phyloP scores from a whole-genome alignment of 2,329 filamentous ascomycete genomes.

The Alternaria tenuissima region DNA sequence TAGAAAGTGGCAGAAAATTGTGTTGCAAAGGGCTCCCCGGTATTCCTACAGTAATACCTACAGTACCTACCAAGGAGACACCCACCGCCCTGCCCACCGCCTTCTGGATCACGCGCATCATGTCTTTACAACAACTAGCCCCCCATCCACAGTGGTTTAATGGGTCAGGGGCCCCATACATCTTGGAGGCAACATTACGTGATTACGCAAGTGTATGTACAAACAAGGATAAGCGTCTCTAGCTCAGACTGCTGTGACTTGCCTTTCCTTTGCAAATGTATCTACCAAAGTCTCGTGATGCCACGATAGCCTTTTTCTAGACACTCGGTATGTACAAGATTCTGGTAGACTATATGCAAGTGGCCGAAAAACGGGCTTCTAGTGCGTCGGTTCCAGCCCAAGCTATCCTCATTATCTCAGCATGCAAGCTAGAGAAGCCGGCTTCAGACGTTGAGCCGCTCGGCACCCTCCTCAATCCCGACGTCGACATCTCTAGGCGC shows the following conservation, averaged over 20 bases:
- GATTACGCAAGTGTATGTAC: constrained; percentile 32
- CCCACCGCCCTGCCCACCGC: neutral
- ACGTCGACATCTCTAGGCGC: constrained; percentile 13
- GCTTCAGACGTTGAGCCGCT: neutral
- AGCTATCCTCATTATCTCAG: neutral
- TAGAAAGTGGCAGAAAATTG: neutral
- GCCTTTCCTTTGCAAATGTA: neutral
- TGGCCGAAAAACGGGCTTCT: constrained; percentile 24
- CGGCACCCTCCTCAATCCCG: neutral
- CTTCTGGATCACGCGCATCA: constrained; percentile 13
- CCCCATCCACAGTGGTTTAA: neutral
- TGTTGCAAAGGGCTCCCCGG: neutral
- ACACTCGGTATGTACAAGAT: constrained; percentile 11
- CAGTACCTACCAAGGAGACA: neutral
- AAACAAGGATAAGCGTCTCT: neutral
- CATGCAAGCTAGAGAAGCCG: too few relatives aligned
- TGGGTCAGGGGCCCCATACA: neutral
- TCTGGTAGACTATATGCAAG: constrained; percentile 25
- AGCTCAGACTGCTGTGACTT: neutral
- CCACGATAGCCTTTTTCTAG: neutral
- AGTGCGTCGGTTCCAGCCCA: neutral
- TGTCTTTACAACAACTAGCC: constrained; percentile 5
- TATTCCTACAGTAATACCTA: neutral
- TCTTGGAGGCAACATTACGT: neutral
- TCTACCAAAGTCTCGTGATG: neutral